Percentiles rank a stretch among this genome's conserved stretches.
Evolutionary conservation across 2,329 filamentous ascomycete genomes (phyloP).

Genomic region (Hypoxylon sp.): DNA sequence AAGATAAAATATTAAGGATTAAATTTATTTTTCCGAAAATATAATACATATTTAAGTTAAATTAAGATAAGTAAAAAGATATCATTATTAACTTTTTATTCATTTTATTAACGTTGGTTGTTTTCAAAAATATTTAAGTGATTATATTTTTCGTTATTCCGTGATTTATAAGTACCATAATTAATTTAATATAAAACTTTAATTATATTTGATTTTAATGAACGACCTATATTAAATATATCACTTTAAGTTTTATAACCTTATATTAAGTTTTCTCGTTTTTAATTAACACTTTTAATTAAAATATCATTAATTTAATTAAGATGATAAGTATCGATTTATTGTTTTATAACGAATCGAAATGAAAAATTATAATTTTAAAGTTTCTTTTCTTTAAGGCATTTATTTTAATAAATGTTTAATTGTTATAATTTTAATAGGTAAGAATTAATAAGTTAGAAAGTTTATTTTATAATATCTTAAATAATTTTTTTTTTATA

Average conservation of each 20-base stretch:
- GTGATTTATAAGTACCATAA: not conserved
- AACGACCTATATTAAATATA: too few species aligned
- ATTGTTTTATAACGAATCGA: not conserved
- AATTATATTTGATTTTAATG: too few species aligned
- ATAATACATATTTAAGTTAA: not conserved
- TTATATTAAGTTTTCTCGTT: not conserved
- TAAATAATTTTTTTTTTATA: not conserved
- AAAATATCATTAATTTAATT: too few species aligned
- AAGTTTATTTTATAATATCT: not conserved
- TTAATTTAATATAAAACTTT: not conserved
- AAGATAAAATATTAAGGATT: too few species aligned
- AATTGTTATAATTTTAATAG: not conserved
- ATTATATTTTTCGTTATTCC: not conserved
- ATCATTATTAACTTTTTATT: not conserved
- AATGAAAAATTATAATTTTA: not conserved
- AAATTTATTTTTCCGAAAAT: not conserved
- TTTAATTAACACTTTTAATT: too few species aligned
- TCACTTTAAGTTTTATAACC: too few species aligned
- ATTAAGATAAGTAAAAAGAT: not conserved
- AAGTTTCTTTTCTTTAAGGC: not conserved
- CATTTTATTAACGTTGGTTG: too few species aligned
- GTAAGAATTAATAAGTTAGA: not conserved
- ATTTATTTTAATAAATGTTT: not conserved
- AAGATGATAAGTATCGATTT: not conserved
- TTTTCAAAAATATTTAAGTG: too few species aligned